Evolutionary conservation across 2,329 filamentous ascomycete genomes (phyloP).

Genomic region (Epichloe festucae): DNA sequence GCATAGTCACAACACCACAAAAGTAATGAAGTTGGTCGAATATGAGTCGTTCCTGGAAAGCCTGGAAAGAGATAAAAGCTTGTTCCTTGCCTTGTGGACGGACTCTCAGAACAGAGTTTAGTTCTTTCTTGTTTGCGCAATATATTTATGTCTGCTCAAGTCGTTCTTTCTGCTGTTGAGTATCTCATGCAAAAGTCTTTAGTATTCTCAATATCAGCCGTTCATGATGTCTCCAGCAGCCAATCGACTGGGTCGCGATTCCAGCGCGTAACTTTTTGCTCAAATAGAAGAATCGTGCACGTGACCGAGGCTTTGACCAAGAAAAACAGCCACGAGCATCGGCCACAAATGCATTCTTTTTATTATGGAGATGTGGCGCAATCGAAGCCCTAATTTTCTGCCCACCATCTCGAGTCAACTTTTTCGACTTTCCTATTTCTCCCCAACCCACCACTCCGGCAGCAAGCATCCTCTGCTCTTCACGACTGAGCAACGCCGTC

Average conservation of each 20-base stretch:
- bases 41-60: not conserved
- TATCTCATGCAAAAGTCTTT: not conserved
- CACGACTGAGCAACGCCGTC: slow-evolving; percentile 23
- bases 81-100: too few relatives aligned
- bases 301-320: not conserved
- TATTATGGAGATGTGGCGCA: slow-evolving; percentile 7
- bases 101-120: too few relatives aligned
- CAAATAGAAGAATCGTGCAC: not conserved
- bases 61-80: not conserved
- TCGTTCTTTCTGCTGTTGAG: not conserved
- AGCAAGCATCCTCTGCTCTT: slow-evolving; percentile 21
- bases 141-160: not conserved
- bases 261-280: too few relatives aligned
- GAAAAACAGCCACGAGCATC: not conserved
- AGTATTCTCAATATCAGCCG: not conserved
- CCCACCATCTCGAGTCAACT: slow-evolving; percentile 19
- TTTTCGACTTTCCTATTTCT: slow-evolving; percentile 9
- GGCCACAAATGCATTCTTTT: slow-evolving; percentile 5
- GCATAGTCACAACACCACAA: slow-evolving; percentile 38
- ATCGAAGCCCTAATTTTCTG: slow-evolving; percentile 25
- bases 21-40: not conserved
- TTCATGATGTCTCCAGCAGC: not conserved
- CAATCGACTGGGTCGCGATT: not conserved
- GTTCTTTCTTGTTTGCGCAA: not conserved
- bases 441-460: slow-evolving; percentile 16